phyloP scores from a whole-genome alignment of 2,329 filamentous ascomycete species.

The Corynespora cassiicola region DNA sequence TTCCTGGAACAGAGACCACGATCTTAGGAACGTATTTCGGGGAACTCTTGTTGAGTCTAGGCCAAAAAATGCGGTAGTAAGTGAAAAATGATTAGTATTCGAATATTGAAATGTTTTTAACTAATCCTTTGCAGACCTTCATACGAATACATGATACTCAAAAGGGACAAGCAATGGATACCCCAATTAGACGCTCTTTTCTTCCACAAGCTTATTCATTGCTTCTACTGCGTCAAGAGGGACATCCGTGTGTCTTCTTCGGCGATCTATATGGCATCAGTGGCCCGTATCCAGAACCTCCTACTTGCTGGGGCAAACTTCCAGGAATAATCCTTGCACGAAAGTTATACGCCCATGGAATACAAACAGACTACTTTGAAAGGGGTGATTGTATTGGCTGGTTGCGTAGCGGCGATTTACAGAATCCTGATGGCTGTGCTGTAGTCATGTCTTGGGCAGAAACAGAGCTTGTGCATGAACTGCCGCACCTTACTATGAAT shows the following conservation, averaged over 20 bases:
- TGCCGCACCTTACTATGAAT: conserved; percentile 52
- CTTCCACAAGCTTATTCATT: conserved; percentile 73
- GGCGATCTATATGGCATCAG: conserved; percentile 69
- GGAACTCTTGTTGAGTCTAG: conserved; percentile 59
- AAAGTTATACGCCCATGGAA: conserved; percentile 69
- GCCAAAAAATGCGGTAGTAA: conserved; percentile 62
- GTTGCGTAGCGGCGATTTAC: conserved; percentile 51
- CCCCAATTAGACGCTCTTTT: conserved; percentile 67
- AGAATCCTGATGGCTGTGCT: conserved; percentile 42
- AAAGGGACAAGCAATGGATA: conserved; percentile 56
- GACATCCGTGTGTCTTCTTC: conserved; percentile 70
- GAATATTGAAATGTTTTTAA: neutral
- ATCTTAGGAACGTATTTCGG: conserved; percentile 66
- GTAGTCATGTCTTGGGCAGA: conserved; percentile 55
- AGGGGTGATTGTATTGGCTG: conserved; percentile 64
- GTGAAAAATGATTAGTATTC: conserved; percentile 20
- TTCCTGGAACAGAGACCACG: conserved; percentile 62
- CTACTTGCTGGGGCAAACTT: conserved; percentile 59
- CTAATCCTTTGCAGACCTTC: conserved; percentile 56
- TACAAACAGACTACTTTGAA: conserved; percentile 67
- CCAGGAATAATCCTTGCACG: conserved; percentile 65
- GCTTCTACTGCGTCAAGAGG: conserved; percentile 67
- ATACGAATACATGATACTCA: conserved; percentile 73
- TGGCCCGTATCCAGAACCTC: conserved; percentile 54
- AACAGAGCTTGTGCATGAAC: conserved; percentile 17